Evolutionary conservation across 2,329 filamentous ascomycete species (phyloP), one percentile per base, ranked within the genome.

Genomic region (Aspergillus sp.): DNA sequence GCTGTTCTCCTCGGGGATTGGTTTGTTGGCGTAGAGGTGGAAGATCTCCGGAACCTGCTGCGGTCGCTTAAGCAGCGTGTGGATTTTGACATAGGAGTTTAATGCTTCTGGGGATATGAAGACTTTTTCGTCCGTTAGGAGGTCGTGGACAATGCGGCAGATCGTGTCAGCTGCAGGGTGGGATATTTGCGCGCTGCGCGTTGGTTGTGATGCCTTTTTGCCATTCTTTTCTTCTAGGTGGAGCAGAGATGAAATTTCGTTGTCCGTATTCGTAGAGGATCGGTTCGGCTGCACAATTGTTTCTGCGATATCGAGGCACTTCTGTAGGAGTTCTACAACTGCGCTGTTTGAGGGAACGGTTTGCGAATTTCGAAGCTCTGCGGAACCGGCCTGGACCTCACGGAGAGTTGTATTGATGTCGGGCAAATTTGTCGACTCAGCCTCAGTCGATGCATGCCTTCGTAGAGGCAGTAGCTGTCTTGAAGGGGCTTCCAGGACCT

Each of bases 11-110:
- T 82, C 76, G 2, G 92, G 90, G 61, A 86, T 79, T 9, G 90
- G 89, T 75, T 98, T 99, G 65, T 85, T 85, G 49, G 91, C 90
- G 72, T 93, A 98, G 53, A 97, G 82, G 56, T 87, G 79, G 69
- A 99, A 89, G 43, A 92, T 85, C 59, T 88, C 84, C 6, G 93
- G 91, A 61, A 98, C 84, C 45, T 90, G 87, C 63, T 90, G 85
- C 3, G 91, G 87, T 56, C 84, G 86, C 60, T 86, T 84, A 44
- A 98, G 83, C 11, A 87, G 82, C 27, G 87, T 82, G 72, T 96
- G 91, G 45, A 91, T 85, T 39, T 84, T 81, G 61, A 96, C 87
- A 74, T 97, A 98, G 64, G 84, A 74, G 57, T 84, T 80, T 40
- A 98, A 84, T 35, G 93, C 79, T 31, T 83, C 79, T 8, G 88